Evolutionary conservation across 2,329 filamentous ascomycete species (phyloP), one percentile per base, ranked within the genome.

Genomic region (Microcyclospora pomicola): DNA sequence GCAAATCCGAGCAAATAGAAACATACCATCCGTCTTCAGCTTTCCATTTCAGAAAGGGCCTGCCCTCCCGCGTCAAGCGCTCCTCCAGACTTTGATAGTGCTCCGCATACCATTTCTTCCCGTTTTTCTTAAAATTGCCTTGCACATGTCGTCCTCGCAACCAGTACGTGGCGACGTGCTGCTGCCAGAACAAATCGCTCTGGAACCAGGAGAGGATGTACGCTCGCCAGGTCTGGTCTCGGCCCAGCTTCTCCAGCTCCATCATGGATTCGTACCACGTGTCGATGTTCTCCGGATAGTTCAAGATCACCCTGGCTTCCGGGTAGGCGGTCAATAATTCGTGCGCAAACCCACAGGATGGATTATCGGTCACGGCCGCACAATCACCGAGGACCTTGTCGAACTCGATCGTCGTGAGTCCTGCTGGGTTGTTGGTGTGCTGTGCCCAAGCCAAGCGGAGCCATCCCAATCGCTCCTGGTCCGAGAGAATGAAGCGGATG

Each of bases 301-400:
- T 74, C 27, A 47, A 19, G 19, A 48, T 40, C 6, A 48, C 42
- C 34, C 46, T 48, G 11, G 46, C 46, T 15, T 49, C 39, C 2
- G 46, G 46, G 31, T 49, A 49, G 1, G 44, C 42, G 5, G 33
- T 34, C 6, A 44, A 38, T 19, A 49, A 34, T 27, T 45, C 45
- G 27, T 35, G 28, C 4, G 38, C 40, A 28, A 49, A 49, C 1
- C 36, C 27, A 3, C 36, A 33, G n/a, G 36, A 36, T 2, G 42
- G 44, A 15, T 38, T 33, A 15, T 49, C 46, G 11, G 40, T 39
- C 3, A 49, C 39, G 9, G 39, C 46, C 59, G 43, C 72, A 51
- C 71, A 72, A 54, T 75, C 66, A 36, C 74, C 73, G 37, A 81
- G 62, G 9, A 81, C 65, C 57, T 75, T 67, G 55, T 80, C 74